Evolutionary conservation across 352 stramenopile species (phyloP), one percentile per base, ranked within the genome.

Genomic region (Phytophthora fragariaefolia): DNA sequence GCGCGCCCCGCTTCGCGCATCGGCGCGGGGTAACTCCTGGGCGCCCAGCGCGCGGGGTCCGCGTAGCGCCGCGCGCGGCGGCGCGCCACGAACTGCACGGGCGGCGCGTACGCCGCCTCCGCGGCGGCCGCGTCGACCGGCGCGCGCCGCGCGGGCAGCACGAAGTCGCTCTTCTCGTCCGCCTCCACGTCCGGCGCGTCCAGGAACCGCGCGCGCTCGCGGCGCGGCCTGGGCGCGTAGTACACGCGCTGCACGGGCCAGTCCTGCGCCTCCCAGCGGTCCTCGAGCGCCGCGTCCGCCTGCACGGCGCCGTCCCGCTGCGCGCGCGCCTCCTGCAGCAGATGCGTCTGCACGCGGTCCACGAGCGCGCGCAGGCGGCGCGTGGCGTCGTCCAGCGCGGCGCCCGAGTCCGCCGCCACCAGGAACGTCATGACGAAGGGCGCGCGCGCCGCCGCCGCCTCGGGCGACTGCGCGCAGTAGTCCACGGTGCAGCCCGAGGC

Each of bases 391-490:
- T 91, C 82, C 13, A 92, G 26, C 65, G 79, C 72, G 8, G 67
- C 69, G 27, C 56, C 69, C 0, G 76, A 77, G n/a, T 76, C 71
- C 1, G 71, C 82, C 2, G 77, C 77, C 15, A 91, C 67, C 10
- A 92, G 24, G 28, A 91, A 93, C 36, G 79, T 86, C 75, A 91
- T 84, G 20, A 79, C 63, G 64, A 76, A 89, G 9, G 60, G 54
- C 68, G 69, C 17, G 58, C 75, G 17, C 75, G 66, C 49, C 76
- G n/a, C 63, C 1, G 50, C 27, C n/a, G 90, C 82, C 5, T 76
- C 76, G 0, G 84, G 80, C 0, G 80, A 87, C 43, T 84, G 58
- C 4, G 84, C 79, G 10, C 84, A 92, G 51, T 91, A 90, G 51
- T 91, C 80, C 28, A 93, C 82, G 12, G 77, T 81, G 42, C 79